These are phyloP conservation scores for Rhizopus arrhizus DNA, from an alignment of 371 early-diverging fungal genomes.

Conservation along the genomic window DNA sequence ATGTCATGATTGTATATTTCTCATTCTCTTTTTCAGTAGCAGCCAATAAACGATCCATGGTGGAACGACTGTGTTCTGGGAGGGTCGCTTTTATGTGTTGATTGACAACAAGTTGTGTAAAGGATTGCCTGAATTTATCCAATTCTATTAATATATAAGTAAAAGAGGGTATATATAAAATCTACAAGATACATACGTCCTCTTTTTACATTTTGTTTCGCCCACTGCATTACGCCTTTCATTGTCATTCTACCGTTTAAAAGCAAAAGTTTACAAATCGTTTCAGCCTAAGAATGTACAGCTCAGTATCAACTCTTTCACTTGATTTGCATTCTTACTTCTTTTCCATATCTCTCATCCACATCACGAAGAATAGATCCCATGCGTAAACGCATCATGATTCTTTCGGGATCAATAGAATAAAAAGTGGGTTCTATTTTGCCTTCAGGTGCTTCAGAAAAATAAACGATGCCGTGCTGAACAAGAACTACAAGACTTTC, in stretches of 20 bases:
- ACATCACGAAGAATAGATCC: conserved; percentile 65
- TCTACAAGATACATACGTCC: conserved; percentile 28
- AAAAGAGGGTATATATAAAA: not conserved
- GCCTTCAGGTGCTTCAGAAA: conserved; percentile 60
- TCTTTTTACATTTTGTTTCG: conserved; percentile 28
- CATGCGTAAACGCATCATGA: conserved; percentile 69
- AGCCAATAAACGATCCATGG: conserved; percentile 63
- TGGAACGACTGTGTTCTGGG: conserved; percentile 66
- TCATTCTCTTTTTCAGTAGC: conserved; percentile 67
- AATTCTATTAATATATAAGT: conserved; percentile 31
- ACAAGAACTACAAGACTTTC: conserved; percentile 45
- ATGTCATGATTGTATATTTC: conserved; percentile 63
- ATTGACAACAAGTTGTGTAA: conserved; percentile 62
- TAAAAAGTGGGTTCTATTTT: conserved; percentile 68
- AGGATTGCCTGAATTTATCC: conserved; percentile 40
- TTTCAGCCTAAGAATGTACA: conserved; percentile 24
- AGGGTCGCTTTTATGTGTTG: conserved; percentile 63
- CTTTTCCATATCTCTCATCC: conserved; percentile 65
- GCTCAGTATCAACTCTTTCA: not conserved
- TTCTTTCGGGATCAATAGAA: conserved; percentile 49
- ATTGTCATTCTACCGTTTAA: conserved; percentile 42
- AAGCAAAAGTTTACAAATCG: conserved; percentile 34
- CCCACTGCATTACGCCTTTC: conserved; percentile 33
- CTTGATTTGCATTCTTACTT: conserved; percentile 37
- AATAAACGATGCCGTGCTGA: conserved; percentile 45